A percentile compares a stretch with the other conserved stretches of the same genome.
Evolutionary conservation across 345 rosid species (phyloP).

Genomic region (Firmiana major): DNA sequence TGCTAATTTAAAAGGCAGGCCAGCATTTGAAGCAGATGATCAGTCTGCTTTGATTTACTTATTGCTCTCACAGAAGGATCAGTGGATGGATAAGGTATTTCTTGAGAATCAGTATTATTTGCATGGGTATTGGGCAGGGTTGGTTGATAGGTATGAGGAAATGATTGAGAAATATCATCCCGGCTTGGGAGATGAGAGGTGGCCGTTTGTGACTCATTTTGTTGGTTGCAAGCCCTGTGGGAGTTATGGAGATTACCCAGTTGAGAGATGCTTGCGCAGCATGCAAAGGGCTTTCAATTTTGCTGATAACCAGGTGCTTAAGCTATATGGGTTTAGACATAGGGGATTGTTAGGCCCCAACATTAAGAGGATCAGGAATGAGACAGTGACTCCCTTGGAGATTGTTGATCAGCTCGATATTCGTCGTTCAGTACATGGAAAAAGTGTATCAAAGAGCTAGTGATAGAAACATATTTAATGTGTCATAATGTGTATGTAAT

Average conservation of each 20-base stretch:
- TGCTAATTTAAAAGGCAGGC: conserved; percentile 79
- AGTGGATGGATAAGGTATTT: conserved; percentile 85
- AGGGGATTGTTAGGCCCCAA: conserved; percentile 90
- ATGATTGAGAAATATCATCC: conserved; percentile 95
- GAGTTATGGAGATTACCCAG: conserved; percentile 93
- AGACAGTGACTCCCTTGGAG: conserved; percentile 66
- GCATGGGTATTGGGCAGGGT: conserved; percentile 93
- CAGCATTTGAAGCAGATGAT: conserved; percentile 89
- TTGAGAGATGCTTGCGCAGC: conserved; percentile 76
- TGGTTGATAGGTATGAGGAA: conserved; percentile 93
- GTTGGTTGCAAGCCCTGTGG: conserved; percentile 98
- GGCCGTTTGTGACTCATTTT: conserved; percentile 95
- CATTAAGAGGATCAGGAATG: conserved; percentile 83
- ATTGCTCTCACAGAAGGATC: conserved; percentile 69
- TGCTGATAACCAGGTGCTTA: conserved; percentile 91
- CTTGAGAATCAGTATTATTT: conserved; percentile 87
- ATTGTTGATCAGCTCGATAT: conserved; percentile 74
- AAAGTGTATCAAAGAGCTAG: conserved; percentile 38
- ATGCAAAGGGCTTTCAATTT: conserved; percentile 97
- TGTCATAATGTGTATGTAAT: conserved; percentile 45
- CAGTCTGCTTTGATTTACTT: conserved; percentile 91
- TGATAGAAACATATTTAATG: conserved; percentile 21
- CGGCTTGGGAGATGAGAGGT: conserved; percentile 89
- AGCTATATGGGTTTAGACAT: conserved; percentile 82
- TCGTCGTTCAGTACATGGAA: conserved; percentile 41